Conservation (phyloP, 441 rosid species). For the Daphne laureola region DNA sequence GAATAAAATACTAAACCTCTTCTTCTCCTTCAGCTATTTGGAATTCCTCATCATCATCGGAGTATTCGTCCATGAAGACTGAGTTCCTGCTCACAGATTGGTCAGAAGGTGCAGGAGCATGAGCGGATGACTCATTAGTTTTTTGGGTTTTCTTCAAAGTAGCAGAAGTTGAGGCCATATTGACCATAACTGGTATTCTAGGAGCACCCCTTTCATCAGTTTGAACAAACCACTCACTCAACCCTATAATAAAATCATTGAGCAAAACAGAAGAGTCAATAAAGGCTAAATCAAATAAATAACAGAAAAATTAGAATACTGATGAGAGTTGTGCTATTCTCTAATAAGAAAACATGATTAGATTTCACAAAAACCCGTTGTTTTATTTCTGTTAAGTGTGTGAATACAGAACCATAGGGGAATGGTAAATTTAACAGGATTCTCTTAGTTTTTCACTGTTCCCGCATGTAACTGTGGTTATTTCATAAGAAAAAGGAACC, state of each 20-base stretch:
- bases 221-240: slow-evolving; percentile 96
- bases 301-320: background rate
- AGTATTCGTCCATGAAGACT: slow-evolving; percentile 71
- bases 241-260: slow-evolving; percentile 37
- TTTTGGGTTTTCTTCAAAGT: slow-evolving; percentile 48
- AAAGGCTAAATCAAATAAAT: slow-evolving; percentile 3
- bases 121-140: slow-evolving; percentile 36
- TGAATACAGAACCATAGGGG: no score
- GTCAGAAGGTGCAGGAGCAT: slow-evolving; percentile 50
- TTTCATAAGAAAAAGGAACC: no score
- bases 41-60: slow-evolving; percentile 96
- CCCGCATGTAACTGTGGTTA: no score
- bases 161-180: slow-evolving; percentile 78
- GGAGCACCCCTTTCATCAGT: slow-evolving; percentile 94
- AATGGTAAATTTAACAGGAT: no score
- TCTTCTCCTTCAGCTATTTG: slow-evolving; percentile 84
- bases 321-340: no score
- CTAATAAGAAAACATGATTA: slow-evolving; percentile 1
- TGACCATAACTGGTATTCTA: slow-evolving; percentile 96
- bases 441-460: no score
- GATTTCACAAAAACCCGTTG: background rate
- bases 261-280: slow-evolving; percentile 15
- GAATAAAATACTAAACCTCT: slow-evolving; percentile 45
- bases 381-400: no score
- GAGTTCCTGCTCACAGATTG: slow-evolving; percentile 73